Evolutionary conservation across 805 yeast species (phyloP).

Genomic region (Schizosaccharomyces octosporus): DNA sequence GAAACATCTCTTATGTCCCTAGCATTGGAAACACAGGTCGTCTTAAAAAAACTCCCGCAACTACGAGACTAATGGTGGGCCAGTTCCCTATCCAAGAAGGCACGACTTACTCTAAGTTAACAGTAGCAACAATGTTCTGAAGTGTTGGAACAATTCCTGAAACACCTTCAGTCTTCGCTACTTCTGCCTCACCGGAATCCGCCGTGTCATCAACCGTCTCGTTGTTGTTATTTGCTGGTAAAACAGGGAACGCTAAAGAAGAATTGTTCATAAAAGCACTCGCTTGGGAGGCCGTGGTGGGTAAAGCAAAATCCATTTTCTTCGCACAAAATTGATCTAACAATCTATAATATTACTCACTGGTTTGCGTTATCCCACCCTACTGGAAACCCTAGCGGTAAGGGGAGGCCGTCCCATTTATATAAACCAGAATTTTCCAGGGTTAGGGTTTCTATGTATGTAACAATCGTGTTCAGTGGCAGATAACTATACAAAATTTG

Average conservation of each 20-base stretch:
- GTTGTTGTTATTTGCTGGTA: conserved; percentile 19
- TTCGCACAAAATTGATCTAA: not conserved
- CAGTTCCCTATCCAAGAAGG: not conserved
- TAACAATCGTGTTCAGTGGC: not conserved
- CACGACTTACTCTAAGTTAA: conserved; percentile 39
- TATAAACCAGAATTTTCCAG: not conserved
- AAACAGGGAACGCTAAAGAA: conserved; percentile 34
- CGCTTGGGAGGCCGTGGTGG: conserved; percentile 57
- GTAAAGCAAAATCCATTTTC: conserved; percentile 25
- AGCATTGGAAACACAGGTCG: no score
- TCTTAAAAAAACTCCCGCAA: no score
- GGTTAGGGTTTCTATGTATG: not conserved
- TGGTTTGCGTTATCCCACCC: not conserved
- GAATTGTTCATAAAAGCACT: conserved; percentile 44
- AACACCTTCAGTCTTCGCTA: conserved; percentile 16
- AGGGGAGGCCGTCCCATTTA: not conserved
- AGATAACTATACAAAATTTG: not conserved
- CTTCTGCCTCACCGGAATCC: conserved; percentile 8
- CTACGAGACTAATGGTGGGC: not conserved
- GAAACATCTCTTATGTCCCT: no score
- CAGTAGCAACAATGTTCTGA: conserved; percentile 87
- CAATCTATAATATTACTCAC: not conserved
- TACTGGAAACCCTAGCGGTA: not conserved
- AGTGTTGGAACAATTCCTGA: conserved; percentile 91
- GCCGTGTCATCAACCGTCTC: conserved; percentile 2